Conservation (phyloP, 805 yeast species). For the Wickerhamiella parazyma region DNA sequence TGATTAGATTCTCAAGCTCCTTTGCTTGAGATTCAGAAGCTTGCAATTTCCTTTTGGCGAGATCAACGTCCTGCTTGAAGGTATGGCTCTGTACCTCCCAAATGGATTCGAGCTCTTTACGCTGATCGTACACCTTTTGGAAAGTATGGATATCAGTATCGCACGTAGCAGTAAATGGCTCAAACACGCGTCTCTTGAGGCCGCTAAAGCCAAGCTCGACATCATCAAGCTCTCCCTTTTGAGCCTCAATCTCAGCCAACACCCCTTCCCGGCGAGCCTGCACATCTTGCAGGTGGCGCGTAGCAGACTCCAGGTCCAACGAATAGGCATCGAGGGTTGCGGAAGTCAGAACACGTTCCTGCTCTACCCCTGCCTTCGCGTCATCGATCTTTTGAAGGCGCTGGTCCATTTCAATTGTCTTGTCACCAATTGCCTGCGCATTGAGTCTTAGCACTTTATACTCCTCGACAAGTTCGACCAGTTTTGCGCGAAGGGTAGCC, state of each 20-base stretch:
- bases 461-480: slow-evolving; percentile 13
- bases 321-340: slow-evolving; percentile 1
- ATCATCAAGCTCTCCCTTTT: slow-evolving; percentile 9
- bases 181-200: slow-evolving; percentile 7
- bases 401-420: not conserved
- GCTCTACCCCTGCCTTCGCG: not conserved
- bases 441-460: slow-evolving; percentile 16
- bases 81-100: slow-evolving; percentile 26
- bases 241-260: not conserved
- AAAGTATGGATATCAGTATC: slow-evolving; percentile 14
- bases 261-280: not conserved
- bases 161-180: slow-evolving; percentile 9
- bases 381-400: not conserved
- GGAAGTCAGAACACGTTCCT: not conserved
- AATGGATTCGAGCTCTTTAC: not conserved
- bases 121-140: slow-evolving; percentile 10
- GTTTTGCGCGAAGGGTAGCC: slow-evolving; percentile 14
- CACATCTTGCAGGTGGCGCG: not conserved
- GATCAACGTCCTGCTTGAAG: slow-evolving; percentile 16
- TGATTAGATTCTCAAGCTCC: slow-evolving; percentile 30
- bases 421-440: not conserved
- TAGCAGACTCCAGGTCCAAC: not conserved
- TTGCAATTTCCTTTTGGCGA: slow-evolving; percentile 25
- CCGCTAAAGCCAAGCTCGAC: not conserved
- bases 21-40: slow-evolving; percentile 13